Base-by-base conservation (phyloP, 148 eudicot species). In the Rhododendron henanense region DNA sequence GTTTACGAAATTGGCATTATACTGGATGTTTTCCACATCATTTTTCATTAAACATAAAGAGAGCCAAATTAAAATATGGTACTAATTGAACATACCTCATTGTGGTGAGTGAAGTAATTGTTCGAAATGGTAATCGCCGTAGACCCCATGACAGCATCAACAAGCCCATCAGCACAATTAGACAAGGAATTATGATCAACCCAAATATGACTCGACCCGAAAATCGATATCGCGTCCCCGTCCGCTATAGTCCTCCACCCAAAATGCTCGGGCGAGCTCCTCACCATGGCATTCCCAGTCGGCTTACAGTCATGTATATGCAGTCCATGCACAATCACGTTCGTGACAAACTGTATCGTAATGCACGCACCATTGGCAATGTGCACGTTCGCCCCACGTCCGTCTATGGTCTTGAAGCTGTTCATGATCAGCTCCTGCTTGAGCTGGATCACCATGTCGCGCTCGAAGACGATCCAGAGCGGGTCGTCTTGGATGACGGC, bases 211-310 rank as follows among this genome's bases (percentile, higher is more conserved):
- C 98, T 96, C 0, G 95, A 87, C n/a, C 96, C 98, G 59, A 96
- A 96, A 39, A 96, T 88, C 6, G 98, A 96, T 10, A 96, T 55
- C 0, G 88, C 98, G 73, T 96, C 98, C 15, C 98, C 98, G 83
- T 96, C 98, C 1, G 98, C 98, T 93, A 96, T 92, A 21, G 98
- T 96, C 82, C 98, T 92, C 98, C 98, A 96, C 10, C 98, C 98
- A 55, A 81, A 96, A 87, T 96, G 98, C 25, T 86, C 47, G 0
- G 94, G 90, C 11, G 95, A 91, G 91, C 96, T 93, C 87, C 98
- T 91, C 51, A 96, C 98, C 94, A 93, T 90, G n/a, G 98, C 96
- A 85, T 96, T 96, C 3, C 98, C 98, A 10, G 98, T 94, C 28
- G 93, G 96, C 71, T 86, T 96, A 75, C 98, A 96, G 86, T 96